Percentiles rank a stretch among this genome's conserved stretches.
phyloP scores from a whole-genome alignment of 2,329 filamentous ascomycete species.

The Ascochyta koolunga region DNA sequence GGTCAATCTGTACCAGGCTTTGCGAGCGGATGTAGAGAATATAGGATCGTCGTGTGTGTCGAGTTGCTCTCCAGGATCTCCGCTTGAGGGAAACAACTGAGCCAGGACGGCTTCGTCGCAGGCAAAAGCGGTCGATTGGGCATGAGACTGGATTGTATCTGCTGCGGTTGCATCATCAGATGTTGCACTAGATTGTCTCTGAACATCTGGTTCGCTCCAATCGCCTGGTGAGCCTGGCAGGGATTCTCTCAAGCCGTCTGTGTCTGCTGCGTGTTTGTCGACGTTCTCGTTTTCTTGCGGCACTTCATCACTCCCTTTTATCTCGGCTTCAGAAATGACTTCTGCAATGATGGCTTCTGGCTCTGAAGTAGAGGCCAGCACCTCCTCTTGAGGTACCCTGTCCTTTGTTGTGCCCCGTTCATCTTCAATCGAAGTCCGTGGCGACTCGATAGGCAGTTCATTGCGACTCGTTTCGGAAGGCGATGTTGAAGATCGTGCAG shows the following conservation, averaged over 20 bases:
- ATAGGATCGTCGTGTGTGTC: slow-evolving; percentile 40
- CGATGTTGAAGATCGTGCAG: slow-evolving; percentile 44
- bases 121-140: not conserved
- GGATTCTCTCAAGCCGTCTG: not conserved
- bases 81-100: slow-evolving; percentile 33
- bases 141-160: not conserved
- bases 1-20: slow-evolving; percentile 50
- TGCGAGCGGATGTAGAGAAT: slow-evolving; percentile 42
- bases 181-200: too few species aligned
- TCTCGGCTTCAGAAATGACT: not conserved
- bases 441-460: slow-evolving; percentile 39
- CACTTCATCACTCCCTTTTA: not conserved
- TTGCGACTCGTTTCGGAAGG: slow-evolving; percentile 45
- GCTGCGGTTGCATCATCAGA: not conserved
- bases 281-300: not conserved
- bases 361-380: not conserved
- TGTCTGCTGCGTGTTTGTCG: not conserved
- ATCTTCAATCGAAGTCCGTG: slow-evolving; percentile 48
- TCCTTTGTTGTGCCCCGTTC: slow-evolving; percentile 18
- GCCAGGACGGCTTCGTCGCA: slow-evolving; percentile 31
- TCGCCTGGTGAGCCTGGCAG: not conserved
- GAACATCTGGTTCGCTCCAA: not conserved
- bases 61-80: slow-evolving; percentile 9
- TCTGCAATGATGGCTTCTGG: not conserved
- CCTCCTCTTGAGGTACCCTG: not conserved